Conservation (phyloP, 306 rosid genomes). For the Ormosia emarginata region DNA sequence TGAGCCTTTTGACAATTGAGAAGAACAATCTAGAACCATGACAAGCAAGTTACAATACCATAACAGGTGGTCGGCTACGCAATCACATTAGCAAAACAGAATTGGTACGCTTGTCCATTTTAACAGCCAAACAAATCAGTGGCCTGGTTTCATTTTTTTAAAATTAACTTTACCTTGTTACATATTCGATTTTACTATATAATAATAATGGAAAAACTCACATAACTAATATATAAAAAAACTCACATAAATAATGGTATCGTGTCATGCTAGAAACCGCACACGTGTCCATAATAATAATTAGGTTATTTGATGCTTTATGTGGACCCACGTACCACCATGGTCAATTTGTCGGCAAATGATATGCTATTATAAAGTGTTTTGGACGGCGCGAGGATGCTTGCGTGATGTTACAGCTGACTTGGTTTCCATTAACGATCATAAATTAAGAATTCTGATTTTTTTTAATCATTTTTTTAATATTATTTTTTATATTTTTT, state of each 20-base stretch:
- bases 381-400: conserved; percentile 37
- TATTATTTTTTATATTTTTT: no score
- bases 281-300: conserved; percentile 20
- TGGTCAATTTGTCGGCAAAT: conserved; percentile 22
- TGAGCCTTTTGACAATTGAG: background rate
- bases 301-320: background rate
- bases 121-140: conserved; percentile 19
- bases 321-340: background rate
- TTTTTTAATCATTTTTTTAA: no score
- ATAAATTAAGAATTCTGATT: no score
- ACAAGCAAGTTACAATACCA: background rate
- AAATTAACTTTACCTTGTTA: no score
- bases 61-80: conserved; percentile 12
- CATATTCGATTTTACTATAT: background rate
- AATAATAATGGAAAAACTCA: background rate
- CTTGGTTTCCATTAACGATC: conserved; percentile 9
- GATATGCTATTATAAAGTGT: conserved; percentile 12
- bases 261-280: background rate
- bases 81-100: background rate
- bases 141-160: background rate
- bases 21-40: conserved; percentile 38
- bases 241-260: background rate
- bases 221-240: no score
- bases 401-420: background rate
- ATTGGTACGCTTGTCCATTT: conserved; percentile 16